phyloP scores from a whole-genome alignment of 768 basidiomycete species.

The Tulasnella sp. region DNA sequence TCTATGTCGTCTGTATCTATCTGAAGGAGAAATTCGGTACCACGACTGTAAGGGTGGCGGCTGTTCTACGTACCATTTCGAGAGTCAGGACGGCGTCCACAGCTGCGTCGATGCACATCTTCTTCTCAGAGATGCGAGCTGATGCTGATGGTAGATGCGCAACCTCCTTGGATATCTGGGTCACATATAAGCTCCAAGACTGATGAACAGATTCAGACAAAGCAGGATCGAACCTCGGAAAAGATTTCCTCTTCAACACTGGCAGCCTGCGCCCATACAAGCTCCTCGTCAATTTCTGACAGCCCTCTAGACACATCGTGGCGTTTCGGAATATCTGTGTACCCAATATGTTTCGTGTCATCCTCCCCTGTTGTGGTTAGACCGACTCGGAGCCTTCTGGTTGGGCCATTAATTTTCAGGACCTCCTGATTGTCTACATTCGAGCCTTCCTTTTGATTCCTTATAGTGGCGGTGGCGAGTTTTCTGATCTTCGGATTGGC shows the following conservation, averaged over 20 bases:
- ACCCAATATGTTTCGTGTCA: constrained; percentile 28
- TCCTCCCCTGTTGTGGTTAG: constrained; percentile 30
- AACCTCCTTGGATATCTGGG: constrained; percentile 56
- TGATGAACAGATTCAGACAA: neutral
- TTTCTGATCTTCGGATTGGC: constrained; percentile 54
- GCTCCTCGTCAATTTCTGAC: constrained; percentile 34
- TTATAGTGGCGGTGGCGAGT: constrained; percentile 58
- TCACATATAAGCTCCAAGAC: neutral
- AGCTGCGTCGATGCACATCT: constrained; percentile 67
- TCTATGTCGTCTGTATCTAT: constrained; percentile 22
- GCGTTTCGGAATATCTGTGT: constrained; percentile 31
- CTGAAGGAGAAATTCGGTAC: constrained; percentile 18
- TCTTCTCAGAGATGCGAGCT: constrained; percentile 64
- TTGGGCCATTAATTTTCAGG: neutral
- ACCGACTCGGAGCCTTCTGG: constrained; percentile 45
- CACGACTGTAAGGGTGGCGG: no score
- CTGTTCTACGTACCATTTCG: constrained; percentile 45
- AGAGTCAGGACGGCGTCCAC: constrained; percentile 57
- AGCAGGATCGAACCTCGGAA: constrained; percentile 27
- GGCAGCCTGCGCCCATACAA: constrained; percentile 55
- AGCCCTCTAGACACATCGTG: neutral
- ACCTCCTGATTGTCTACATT: neutral
- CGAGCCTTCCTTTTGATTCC: constrained; percentile 34
- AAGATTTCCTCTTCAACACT: constrained; percentile 76
- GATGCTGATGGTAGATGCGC: constrained; percentile 62